These are phyloP conservation scores for Aspergillus arachidicola DNA, from an alignment of 2,329 filamentous ascomycete genomes.

Conservation along the genomic window DNA sequence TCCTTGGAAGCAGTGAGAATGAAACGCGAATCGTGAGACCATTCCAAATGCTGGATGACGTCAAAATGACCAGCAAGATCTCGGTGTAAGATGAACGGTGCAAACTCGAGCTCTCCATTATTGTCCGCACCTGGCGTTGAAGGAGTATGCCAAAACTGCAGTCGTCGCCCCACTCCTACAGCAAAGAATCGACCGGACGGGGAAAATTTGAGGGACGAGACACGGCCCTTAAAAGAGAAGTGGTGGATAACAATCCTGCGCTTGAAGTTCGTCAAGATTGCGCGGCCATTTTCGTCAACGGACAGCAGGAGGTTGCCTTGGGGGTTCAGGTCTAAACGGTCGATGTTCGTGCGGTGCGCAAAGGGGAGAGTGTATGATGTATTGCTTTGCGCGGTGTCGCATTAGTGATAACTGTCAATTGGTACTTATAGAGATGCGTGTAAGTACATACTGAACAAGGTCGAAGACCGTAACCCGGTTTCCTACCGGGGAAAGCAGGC, in stretches of 20 bases:
- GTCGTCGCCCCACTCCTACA: conserved; percentile 79
- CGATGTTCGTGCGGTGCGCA: conserved; percentile 90
- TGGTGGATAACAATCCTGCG: conserved; percentile 87
- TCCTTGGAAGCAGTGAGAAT: conserved; percentile 92
- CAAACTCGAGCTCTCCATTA: conserved; percentile 87
- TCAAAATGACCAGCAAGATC: conserved; percentile 89
- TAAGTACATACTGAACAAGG: conserved; percentile 73
- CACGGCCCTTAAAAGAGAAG: conserved; percentile 86
- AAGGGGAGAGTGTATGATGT: conserved; percentile 62
- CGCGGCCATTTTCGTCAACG: conserved; percentile 90
- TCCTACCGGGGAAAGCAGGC: conserved; percentile 92
- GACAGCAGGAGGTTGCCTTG: conserved; percentile 89
- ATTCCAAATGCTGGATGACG: conserved; percentile 80
- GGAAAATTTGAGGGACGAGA: conserved; percentile 85
- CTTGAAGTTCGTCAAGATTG: conserved; percentile 87
- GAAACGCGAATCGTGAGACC: conserved; percentile 95
- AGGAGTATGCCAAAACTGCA: conserved; percentile 96
- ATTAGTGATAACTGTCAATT: conserved; percentile 3
- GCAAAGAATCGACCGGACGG: conserved; percentile 90
- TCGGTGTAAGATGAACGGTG: conserved; percentile 87
- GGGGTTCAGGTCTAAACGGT: conserved; percentile 83
- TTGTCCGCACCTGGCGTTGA: conserved; percentile 79
- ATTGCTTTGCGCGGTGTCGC: conserved; percentile 31
- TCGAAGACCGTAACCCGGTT: conserved; percentile 97
- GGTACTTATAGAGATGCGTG: neutral